A percentile compares a stretch with the other conserved stretches of the same genome.
Conservation (phyloP, 2,329 filamentous ascomycete genomes). For the Xylariaceae sp. region DNA sequence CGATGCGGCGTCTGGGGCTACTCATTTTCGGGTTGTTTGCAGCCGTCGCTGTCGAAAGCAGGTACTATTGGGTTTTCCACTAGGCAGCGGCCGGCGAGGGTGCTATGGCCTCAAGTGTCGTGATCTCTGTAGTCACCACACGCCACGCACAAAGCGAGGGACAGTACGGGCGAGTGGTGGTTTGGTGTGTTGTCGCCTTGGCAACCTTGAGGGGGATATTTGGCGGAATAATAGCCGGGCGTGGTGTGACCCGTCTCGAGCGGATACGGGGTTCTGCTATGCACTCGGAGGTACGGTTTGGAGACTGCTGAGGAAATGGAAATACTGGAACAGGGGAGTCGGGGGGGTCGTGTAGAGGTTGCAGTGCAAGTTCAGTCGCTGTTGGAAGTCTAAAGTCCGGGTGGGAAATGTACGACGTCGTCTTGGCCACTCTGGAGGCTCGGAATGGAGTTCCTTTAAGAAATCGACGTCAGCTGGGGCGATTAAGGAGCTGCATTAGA, state of each 20-base stretch:
- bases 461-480: constrained; percentile 8
- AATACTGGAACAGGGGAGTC: too few species aligned
- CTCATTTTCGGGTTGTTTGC: constrained; percentile 27
- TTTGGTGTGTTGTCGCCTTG: neutral
- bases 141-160: neutral
- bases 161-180: too few species aligned
- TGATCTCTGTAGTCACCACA: neutral
- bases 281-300: too few species aligned
- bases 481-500: neutral
- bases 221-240: too few species aligned
- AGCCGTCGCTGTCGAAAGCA: neutral
- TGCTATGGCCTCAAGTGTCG: neutral
- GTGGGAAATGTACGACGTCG: neutral
- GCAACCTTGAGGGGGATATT: neutral
- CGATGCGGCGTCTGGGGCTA: constrained; percentile 34
- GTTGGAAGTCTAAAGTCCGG: neutral
- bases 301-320: too few species aligned
- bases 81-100: neutral
- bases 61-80: neutral
- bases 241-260: too few species aligned
- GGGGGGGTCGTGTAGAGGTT: too few species aligned
- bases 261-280: too few species aligned
- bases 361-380: too few species aligned
- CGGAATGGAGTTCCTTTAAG: constrained; percentile 2
- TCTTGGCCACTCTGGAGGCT: neutral